phyloP scores from a whole-genome alignment of 2,329 filamentous ascomycete species.

The Colletotrichum gigasporum region DNA sequence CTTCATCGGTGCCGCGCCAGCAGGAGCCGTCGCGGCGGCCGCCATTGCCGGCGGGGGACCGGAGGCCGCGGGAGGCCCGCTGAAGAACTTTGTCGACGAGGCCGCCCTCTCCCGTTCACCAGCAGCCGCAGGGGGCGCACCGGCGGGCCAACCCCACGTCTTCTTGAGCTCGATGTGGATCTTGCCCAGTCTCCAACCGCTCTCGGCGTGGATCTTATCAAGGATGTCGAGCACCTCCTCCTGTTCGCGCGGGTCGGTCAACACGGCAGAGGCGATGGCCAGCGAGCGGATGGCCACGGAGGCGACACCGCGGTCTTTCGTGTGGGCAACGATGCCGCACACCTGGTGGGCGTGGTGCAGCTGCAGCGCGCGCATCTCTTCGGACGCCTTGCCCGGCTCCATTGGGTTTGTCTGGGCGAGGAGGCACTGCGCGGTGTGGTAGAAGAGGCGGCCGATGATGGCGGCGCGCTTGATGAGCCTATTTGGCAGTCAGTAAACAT shows the following conservation, averaged over 20 bases:
- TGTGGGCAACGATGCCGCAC: conserved; percentile 88
- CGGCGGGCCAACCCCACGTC: conserved; percentile 75
- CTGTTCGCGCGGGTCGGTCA: conserved; percentile 77
- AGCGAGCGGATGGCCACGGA: conserved; percentile 83
- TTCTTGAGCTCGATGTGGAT: conserved; percentile 78
- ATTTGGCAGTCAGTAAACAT: background rate
- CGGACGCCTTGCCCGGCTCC: conserved; percentile 63
- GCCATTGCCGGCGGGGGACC: conserved; percentile 26
- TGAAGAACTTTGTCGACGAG: background rate
- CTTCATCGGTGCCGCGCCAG: conserved; percentile 38
- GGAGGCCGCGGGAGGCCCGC: background rate
- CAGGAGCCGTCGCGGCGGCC: conserved; percentile 39
- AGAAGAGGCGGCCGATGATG: conserved; percentile 85
- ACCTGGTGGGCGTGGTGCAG: conserved; percentile 83
- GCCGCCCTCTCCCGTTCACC: conserved; percentile 22
- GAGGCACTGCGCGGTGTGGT: conserved; percentile 86
- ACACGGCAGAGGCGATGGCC: conserved; percentile 77
- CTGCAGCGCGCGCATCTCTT: conserved; percentile 76
- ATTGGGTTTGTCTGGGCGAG: conserved; percentile 83
- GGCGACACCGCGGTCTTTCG: conserved; percentile 81
- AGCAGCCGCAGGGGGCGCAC: background rate
- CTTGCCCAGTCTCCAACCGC: conserved; percentile 80
- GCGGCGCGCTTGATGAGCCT: conserved; percentile 86
- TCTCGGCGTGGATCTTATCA: conserved; percentile 77
- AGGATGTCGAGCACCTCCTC: conserved; percentile 83